Evolutionary conservation across 176 grass and related monocot genomes (phyloP), one percentile per base, ranked within the genome.

Genomic region (Coix lacrymajobi): DNA sequence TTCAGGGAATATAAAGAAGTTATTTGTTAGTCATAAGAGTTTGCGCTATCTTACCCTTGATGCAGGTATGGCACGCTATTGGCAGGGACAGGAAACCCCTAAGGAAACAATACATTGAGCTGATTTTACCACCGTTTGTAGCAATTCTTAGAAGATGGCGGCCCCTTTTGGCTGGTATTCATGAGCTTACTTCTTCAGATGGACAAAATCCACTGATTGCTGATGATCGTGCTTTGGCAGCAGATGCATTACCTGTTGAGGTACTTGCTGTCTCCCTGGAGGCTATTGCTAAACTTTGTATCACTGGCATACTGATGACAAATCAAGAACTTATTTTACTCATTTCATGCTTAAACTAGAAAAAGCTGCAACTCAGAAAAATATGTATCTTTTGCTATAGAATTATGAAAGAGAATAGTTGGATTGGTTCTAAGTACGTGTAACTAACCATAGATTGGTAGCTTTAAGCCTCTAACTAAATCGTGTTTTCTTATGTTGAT

Each of bases 171-270:
- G 96, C 96, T 63, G 96, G 96, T 72, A 88, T 98, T 87, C 92
- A 98, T 83, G 96, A 98, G 62, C 93, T 98, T 81, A 98, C 96
- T 73, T 98, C 95, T 37, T 94, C 92, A 81, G 92, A 98, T 93
- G 96, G 96, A 36, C 89, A 93, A 88, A 98, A 95, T 67, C 96
- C 96, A 37, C 74, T 98, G 33, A 93, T 95, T 86, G 87, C 79
- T 34, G 96, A 98, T 91, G 92, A 98, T 81, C 91, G 92, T 71
- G 87, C 87, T 76, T 95, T 95, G 79, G 92, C 96, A 51, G 96
- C 96, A 77, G 96, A 98, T 86, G 85, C 87, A 26, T 75, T 98
- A 40, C 92, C 96, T 20, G 43, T 89, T 78, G 96, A 98, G 87
- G 92, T 94, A 83, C 62, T 87, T 20, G 22, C 20, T 71, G 57